phyloP scores from a whole-genome alignment of 2,329 filamentous ascomycete genomes.

The Fusarium sp. region DNA sequence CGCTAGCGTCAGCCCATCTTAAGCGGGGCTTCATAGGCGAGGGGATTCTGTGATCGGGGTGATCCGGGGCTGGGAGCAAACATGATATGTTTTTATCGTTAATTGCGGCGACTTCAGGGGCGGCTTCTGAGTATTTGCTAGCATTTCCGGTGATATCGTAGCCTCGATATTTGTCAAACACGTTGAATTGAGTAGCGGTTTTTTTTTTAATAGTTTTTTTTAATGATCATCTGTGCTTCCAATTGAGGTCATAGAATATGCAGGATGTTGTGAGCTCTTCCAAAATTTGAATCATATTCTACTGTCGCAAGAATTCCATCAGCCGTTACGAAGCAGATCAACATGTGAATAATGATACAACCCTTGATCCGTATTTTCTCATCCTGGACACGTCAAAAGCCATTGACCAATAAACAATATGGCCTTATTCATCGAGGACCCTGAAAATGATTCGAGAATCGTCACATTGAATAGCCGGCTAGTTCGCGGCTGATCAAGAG shows the following conservation, averaged over 20 bases:
- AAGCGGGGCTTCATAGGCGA: constrained; percentile 35
- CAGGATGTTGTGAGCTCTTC: background rate
- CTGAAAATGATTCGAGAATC: constrained; percentile 38
- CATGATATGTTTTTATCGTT: constrained; percentile 22
- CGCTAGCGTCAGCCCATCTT: constrained; percentile 39
- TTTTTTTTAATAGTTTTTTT: no score
- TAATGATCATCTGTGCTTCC: background rate
- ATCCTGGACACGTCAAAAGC: background rate
- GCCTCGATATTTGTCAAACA: background rate
- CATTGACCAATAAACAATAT: constrained; percentile 39
- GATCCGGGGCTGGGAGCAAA: constrained; percentile 31
- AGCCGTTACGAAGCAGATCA: background rate
- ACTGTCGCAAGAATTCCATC: background rate
- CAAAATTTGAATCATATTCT: background rate
- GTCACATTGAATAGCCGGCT: constrained; percentile 25
- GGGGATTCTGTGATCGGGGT: constrained; percentile 36
- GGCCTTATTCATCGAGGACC: constrained; percentile 43
- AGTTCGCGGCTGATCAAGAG: constrained; percentile 20
- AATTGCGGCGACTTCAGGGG: constrained; percentile 8
- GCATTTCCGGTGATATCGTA: constrained; percentile 9
- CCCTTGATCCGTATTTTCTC: background rate
- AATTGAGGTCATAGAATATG: background rate
- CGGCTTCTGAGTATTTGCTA: background rate
- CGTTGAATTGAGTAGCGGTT: no score
- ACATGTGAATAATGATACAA: constrained; percentile 25